Base-by-base conservation (phyloP, 1,284 basidiomycete species). In the Cryptococcus amylolentus region DNA sequence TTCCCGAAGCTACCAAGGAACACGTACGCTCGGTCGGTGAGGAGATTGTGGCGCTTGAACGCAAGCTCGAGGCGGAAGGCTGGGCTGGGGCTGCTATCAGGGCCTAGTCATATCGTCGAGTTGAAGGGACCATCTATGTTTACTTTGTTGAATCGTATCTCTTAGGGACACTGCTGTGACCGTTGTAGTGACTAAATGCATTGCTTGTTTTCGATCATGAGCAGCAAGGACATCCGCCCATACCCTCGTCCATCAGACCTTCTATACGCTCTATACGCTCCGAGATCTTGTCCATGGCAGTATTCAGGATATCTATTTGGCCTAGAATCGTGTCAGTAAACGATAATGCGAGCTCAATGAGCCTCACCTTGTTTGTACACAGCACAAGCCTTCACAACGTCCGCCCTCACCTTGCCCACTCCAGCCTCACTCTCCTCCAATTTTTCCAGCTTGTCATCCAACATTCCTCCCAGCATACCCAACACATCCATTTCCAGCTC, bases 391-490 rank as follows among this genome's bases (percentile, higher is more conserved):
- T 42, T 42, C 38, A 52, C 54, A 8, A 71, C 65, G 10, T 67
- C 62, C 7, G 60, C 53, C 46, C 69, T 64, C 4, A 64, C 75
- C 57, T 3, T 68, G 61, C 47, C 39, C 10, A 35, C 49, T 42
- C 63, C 58, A 4, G 6, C 52, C 20, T 63, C 64, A 43, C 60
- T 35, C 10, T 50, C 50, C 12, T 52, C 62, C 23, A 89, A 76
- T 18, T 80, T 82, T 12, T 80, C 79, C 42, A 86, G 66, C 60
- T 87, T 77, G 20, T 76, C 72, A 56, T 82, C 78, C 8, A 84
- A 77, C 87, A 91, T 89, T 35, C 84, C 82, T 10, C 78, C 79
- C 56, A 91, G 69, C 67, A 82, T 78, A 10, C 81, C 83, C 20
- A 74, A 58, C 1, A 76, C 75, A 39, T 78, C 73, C 44, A 78